phyloP scores from a whole-genome alignment of 2,329 filamentous ascomycete species.

The Mycosphaerella arachidis region DNA sequence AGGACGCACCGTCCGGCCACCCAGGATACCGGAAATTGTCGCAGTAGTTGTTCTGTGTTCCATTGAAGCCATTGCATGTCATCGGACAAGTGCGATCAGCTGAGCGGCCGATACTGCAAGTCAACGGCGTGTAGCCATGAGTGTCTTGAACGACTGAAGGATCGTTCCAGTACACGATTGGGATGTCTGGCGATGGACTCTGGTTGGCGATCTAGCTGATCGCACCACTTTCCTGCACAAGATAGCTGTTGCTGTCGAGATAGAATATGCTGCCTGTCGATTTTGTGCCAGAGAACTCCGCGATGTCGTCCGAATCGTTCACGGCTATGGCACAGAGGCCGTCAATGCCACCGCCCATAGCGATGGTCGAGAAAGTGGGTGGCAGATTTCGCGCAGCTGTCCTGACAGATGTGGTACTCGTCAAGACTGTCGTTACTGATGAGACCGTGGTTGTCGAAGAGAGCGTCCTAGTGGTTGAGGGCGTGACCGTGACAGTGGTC shows the following conservation, averaged over 20 bases:
- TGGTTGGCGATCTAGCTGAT: background rate
- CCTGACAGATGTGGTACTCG: background rate
- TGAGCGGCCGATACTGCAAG: background rate
- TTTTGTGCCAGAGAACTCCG: background rate
- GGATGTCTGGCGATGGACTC: background rate
- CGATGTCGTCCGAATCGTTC: background rate
- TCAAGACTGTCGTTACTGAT: background rate
- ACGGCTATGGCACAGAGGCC: background rate
- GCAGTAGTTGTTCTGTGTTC: background rate
- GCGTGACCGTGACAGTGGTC: background rate
- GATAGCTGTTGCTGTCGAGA: background rate
- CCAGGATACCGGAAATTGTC: background rate
- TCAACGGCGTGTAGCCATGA: background rate
- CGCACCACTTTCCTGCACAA: background rate
- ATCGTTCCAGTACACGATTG: background rate
- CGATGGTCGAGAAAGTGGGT: background rate
- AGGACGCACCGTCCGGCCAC: background rate
- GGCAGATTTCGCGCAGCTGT: background rate
- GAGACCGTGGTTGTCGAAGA: background rate
- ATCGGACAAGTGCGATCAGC: background rate
- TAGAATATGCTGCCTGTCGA: background rate
- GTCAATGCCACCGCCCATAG: background rate
- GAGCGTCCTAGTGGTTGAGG: background rate
- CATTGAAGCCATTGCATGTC: background rate
- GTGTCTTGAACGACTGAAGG: background rate